A percentile compares a stretch with the other conserved stretches of the same genome.
Evolutionary conservation across 2,329 filamentous ascomycete genomes (phyloP).

Genomic region (Apiospora rasikravindrae): DNA sequence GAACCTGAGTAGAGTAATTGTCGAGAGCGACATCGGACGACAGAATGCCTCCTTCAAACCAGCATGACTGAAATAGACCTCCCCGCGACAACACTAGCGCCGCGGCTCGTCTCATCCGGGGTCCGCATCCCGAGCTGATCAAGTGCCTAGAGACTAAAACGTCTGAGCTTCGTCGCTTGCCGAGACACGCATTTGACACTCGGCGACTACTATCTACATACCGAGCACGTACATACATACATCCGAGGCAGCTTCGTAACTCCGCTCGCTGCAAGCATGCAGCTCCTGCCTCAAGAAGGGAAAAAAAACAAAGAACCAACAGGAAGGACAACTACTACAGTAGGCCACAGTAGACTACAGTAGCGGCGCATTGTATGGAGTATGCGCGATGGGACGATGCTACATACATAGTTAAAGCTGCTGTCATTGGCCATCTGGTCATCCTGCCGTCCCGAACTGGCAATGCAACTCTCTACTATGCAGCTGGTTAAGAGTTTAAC

Average conservation of each 20-base stretch:
- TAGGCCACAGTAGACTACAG: too few species aligned
- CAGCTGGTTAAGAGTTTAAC: neutral
- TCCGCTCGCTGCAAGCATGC: neutral
- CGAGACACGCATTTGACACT: neutral
- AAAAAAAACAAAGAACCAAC: neutral
- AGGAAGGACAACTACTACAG: neutral
- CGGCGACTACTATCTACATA: too few species aligned
- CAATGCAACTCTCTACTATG: neutral
- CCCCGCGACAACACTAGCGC: neutral
- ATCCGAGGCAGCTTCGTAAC: constrained; percentile 4
- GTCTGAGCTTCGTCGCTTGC: neutral
- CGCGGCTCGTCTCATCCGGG: neutral
- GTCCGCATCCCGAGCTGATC: neutral
- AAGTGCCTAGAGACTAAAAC: neutral
- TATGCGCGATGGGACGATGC: neutral
- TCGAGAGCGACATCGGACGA: constrained; percentile 2
- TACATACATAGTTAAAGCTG: neutral
- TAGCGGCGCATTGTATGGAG: neutral
- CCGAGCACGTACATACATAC: neutral
- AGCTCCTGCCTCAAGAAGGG: neutral
- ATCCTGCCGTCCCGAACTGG: constrained; percentile 6
- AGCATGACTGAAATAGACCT: constrained; percentile 8
- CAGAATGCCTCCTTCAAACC: neutral
- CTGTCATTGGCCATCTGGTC: neutral
- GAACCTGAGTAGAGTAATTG: neutral